Base-by-base conservation (phyloP, 768 basidiomycete genomes). In the Termitomyces sp. region DNA sequence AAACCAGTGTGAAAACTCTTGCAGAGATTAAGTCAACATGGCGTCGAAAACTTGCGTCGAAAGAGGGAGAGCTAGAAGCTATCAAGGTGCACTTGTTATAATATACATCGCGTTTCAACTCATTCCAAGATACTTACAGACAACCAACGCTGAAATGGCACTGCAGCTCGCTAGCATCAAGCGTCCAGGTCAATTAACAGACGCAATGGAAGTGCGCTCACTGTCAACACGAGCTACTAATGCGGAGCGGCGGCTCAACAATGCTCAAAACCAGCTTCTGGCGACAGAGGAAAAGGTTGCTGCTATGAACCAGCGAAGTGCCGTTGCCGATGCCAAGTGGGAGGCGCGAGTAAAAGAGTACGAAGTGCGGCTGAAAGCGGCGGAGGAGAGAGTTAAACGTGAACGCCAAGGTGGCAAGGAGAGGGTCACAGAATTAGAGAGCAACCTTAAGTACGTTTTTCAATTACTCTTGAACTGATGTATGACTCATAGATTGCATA, bases 381-480 rank as follows among this genome's bases (percentile, higher is more conserved):
- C 92, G 0, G 92, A 94, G 65, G 95, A 98, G 77, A 87, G 86
- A 68, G 85, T 93, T 62, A 98, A 98, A 79, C 79, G 92, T 55
- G 94, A 96, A 76, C 78, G 91, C 59, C 95, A 98, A 65, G 97
- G 96, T 4, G 83, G 87, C 44, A 99, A 98, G 73, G 96, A 98
- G 72, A 74, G 91, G 22, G 75, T 89, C 1, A 63, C 70, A 12
- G 90, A 93, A 71, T 73, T 93, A 57, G 87, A 91, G 71, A 83
- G 69, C 54, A 83, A 81, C 64, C 71, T 91, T 61, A 89, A 81
- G 92, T 90, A 55, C 44, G 76, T 74, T 24, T n/a, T 55, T 29
- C 1, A 41, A 24, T 26, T 13, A 6, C 18, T n/a, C 32, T 36
- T 22, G 26, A 41, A 37, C 12, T 10, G 20, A 1, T 9, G 22